These are phyloP conservation scores for Thuja plicata DNA, from an alignment of 83 land plant species.

Conservation along the genomic window DNA sequence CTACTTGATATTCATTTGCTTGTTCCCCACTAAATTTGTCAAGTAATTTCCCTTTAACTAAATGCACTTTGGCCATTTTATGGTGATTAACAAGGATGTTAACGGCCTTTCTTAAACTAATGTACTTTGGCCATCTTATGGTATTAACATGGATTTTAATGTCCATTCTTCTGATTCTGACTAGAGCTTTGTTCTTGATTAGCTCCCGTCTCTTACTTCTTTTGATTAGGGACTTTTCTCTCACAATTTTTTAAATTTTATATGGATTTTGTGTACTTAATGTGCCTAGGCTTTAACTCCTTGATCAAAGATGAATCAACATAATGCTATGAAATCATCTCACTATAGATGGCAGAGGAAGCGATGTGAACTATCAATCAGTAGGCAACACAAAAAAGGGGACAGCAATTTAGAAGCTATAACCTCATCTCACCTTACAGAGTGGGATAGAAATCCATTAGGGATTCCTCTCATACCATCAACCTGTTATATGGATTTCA, in stretches of 20 bases:
- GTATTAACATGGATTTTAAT: background rate
- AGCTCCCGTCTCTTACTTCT: background rate
- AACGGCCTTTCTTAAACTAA: background rate
- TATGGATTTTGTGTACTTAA: too few species aligned
- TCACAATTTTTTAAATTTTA: background rate
- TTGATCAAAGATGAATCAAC: background rate
- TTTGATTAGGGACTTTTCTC: background rate
- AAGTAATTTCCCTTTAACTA: background rate
- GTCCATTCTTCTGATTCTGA: background rate
- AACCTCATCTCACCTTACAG: too few species aligned
- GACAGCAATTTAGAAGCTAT: too few species aligned
- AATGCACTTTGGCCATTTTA: background rate
- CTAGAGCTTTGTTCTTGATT: background rate
- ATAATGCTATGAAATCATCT: background rate
- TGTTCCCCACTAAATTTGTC: background rate
- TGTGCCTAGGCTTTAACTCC: background rate
- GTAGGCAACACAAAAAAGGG: background rate
- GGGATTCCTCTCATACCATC: background rate
- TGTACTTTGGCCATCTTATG: background rate
- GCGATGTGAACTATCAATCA: background rate
- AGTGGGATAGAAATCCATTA: background rate
- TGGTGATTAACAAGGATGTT: background rate
- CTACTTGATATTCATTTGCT: background rate
- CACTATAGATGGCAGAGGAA: background rate
- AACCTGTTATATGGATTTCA: too few species aligned